Percentiles rank a stretch among this genome's conserved stretches.
Conservation (phyloP, 495 filamentous ascomycete species). For the Podospora pseudopauciseta region DNA sequence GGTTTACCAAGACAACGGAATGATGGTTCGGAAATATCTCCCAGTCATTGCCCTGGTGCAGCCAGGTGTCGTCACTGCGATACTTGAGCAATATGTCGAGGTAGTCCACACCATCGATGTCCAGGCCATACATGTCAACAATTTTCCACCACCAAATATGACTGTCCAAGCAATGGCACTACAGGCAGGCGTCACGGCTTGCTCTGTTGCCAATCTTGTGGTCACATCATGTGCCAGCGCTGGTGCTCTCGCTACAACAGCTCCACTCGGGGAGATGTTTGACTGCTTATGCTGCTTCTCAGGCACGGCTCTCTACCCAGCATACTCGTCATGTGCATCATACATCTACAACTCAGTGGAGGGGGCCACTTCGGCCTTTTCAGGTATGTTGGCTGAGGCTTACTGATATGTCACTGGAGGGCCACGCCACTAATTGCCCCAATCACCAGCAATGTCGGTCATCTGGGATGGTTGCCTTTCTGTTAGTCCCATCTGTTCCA, state of each 20-base stretch:
- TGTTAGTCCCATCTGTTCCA: not conserved
- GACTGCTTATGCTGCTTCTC: conserved; percentile 27
- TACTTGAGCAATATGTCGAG: conserved; percentile 20
- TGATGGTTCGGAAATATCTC: conserved; percentile 14
- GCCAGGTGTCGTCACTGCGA: conserved; percentile 5
- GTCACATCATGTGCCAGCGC: conserved; percentile 16
- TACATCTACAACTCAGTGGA: conserved; percentile 21
- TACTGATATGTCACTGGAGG: not conserved
- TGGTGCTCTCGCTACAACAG: conserved; percentile 17
- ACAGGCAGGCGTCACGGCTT: conserved; percentile 20
- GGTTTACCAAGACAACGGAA: not conserved
- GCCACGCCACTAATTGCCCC: not conserved
- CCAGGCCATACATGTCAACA: not conserved
- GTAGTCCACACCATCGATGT: conserved; percentile 15
- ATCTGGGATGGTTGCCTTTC: not conserved
- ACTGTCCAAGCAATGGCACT: not conserved
- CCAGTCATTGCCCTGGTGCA: conserved; percentile 15
- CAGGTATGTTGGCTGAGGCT: not conserved
- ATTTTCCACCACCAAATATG: conserved; percentile 13
- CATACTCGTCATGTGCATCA: conserved; percentile 26
- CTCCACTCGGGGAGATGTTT: not conserved
- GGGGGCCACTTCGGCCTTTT: conserved; percentile 10
- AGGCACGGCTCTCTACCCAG: conserved; percentile 5
- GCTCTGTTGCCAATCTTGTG: conserved; percentile 17
- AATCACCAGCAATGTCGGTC: not conserved